Percentiles rank a stretch among this genome's conserved stretches.
These are phyloP conservation scores for Lachnellula occidentalis DNA, from an alignment of 2,329 filamentous ascomycete species.

Conservation along the genomic window DNA sequence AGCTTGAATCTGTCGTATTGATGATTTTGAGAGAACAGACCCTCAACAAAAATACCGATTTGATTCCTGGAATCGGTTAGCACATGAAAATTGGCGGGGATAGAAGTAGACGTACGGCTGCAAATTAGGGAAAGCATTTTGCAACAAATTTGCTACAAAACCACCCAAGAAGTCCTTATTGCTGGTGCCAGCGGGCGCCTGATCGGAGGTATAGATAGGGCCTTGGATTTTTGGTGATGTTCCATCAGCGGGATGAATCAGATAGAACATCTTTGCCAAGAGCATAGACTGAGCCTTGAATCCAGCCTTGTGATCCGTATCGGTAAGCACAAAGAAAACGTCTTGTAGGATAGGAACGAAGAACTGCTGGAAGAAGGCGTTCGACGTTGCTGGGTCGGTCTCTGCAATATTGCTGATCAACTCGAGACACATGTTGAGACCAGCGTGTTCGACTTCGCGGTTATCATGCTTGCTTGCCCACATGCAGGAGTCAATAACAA, in stretches of 20 bases:
- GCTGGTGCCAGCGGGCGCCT: constrained; percentile 74
- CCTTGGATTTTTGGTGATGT: constrained; percentile 79
- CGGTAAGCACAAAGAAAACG: constrained; percentile 95
- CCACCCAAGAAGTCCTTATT: constrained; percentile 88
- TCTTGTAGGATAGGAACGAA: constrained; percentile 94
- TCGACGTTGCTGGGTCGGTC: constrained; percentile 77
- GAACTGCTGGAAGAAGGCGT: constrained; percentile 97
- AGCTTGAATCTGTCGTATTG: constrained; percentile 94
- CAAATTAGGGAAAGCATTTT: constrained; percentile 89
- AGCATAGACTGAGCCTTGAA: constrained; percentile 98
- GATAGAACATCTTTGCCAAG: constrained; percentile 92
- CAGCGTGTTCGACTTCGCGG: constrained; percentile 91
- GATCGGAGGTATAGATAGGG: constrained; percentile 80
- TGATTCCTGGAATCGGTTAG: constrained; percentile 58
- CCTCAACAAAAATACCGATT: constrained; percentile 85
- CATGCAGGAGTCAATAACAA: constrained; percentile 98
- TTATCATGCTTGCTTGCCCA: constrained; percentile 99
- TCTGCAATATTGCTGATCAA: constrained; percentile 97
- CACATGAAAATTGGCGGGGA: constrained; percentile 9
- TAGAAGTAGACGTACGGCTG: constrained; percentile 62
- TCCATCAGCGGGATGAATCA: constrained; percentile 69
- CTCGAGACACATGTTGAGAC: constrained; percentile 96
- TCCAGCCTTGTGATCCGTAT: constrained; percentile 96
- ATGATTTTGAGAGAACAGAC: constrained; percentile 80
- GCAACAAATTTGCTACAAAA: constrained; percentile 79